Conservation (phyloP, 2,329 filamentous ascomycete species). For the Botrytis sinoallii region DNA sequence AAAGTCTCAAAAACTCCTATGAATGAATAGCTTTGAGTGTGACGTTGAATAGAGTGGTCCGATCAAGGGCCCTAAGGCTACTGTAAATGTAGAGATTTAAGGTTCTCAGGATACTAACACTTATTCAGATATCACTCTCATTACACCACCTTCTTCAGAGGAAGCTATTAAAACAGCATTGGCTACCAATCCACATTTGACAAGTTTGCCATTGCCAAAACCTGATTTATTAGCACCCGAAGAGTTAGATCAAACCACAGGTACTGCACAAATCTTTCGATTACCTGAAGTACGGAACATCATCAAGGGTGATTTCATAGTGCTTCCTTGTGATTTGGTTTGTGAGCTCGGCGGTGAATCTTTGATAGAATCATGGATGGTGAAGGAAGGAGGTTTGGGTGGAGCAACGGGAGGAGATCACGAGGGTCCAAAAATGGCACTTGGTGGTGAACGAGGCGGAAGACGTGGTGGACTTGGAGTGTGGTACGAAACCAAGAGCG, state of each 20-base stretch:
- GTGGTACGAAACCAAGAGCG: constrained; percentile 83
- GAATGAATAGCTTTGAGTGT: background rate
- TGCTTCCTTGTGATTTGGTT: constrained; percentile 89
- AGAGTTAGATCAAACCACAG: constrained; percentile 76
- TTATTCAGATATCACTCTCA: constrained; percentile 56
- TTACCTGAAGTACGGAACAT: constrained; percentile 76
- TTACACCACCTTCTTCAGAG: constrained; percentile 63
- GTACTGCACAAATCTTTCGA: constrained; percentile 84
- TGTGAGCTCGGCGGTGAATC: constrained; percentile 83
- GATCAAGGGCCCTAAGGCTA: background rate
- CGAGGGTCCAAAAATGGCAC: constrained; percentile 45
- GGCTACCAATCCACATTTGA: constrained; percentile 75
- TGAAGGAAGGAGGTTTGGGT: constrained; percentile 68
- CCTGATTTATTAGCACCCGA: constrained; percentile 74
- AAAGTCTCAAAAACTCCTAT: background rate
- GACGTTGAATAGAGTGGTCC: background rate
- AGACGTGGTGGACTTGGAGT: constrained; percentile 80
- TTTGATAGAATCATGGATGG: constrained; percentile 89
- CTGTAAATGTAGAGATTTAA: background rate
- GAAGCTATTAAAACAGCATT: constrained; percentile 66
- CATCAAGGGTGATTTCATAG: constrained; percentile 81
- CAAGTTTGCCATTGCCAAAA: constrained; percentile 67
- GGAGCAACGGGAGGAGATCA: constrained; percentile 53
- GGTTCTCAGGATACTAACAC: constrained; percentile 21
- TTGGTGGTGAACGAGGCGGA: constrained; percentile 54